Percentiles rank a stretch among this genome's conserved stretches.
Evolutionary conservation across 768 basidiomycete species (phyloP).

Genomic region (Zangia roseola): DNA sequence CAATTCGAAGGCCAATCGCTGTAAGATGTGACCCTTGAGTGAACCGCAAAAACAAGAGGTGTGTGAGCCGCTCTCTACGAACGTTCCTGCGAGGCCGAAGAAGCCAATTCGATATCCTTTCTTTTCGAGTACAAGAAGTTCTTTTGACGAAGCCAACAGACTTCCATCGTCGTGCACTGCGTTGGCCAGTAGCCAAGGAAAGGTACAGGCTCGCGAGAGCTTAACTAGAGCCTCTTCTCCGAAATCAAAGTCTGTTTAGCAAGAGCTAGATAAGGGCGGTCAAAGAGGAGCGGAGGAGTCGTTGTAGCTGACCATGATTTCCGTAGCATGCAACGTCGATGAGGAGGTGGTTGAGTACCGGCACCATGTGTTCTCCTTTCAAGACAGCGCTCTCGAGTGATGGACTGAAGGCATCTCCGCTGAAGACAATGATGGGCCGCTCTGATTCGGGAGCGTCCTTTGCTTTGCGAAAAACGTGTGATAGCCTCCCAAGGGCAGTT

Average conservation of each 20-base stretch:
- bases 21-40: not conserved
- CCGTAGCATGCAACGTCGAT: slow-evolving; percentile 7
- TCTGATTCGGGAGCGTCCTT: slow-evolving; percentile 2
- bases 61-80: not conserved
- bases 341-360: slow-evolving; percentile 9
- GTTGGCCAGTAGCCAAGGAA: slow-evolving; percentile 14
- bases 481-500: slow-evolving; percentile 2
- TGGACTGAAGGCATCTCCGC: slow-evolving; percentile 10
- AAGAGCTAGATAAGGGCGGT: not conserved
- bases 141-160: slow-evolving; percentile 5
- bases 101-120: slow-evolving; percentile 6
- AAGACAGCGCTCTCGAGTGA: slow-evolving; percentile 6
- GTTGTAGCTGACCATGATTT: slow-evolving; percentile 2
- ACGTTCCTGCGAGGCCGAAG: slow-evolving; percentile 12
- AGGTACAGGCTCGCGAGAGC: slow-evolving; percentile 3
- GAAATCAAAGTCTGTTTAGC: slow-evolving; percentile 3
- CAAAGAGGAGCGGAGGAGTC: not conserved
- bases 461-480: not conserved
- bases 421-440: slow-evolving; percentile 2
- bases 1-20: slow-evolving; percentile 6
- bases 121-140: slow-evolving; percentile 5
- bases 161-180: slow-evolving; percentile 4
- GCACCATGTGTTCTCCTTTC: slow-evolving; percentile 7
- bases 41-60: not conserved
- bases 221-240: slow-evolving; percentile 6